Evolutionary conservation across 495 filamentous ascomycete genomes (phyloP), one percentile per base, ranked within the genome.

Genomic region (Cenococcum geophilum): DNA sequence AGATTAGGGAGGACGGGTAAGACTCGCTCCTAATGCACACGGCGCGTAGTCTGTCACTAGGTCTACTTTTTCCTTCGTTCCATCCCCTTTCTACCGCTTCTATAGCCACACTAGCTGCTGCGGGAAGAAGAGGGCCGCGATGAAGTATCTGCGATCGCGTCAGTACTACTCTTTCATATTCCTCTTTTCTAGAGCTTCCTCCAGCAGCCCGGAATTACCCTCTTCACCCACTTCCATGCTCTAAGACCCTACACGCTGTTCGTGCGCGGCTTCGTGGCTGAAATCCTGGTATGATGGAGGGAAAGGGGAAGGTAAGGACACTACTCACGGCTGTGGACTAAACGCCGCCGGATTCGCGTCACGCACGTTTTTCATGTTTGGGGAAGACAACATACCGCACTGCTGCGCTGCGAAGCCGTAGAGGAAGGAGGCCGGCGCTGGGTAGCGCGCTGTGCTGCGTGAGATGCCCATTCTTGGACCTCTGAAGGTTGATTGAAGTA

Each of bases 41-140:
- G 77, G 79, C 9, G 75, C 73, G 60, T 71, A 82, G 54, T 75
- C 73, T 14, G 75, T 71, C 67, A 76, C 76, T 56, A 64, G 40
- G 22, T 75, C 73, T 5, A 73, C 43, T n/a, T 40, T 77, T 73
- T 20, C 60, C 23, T 68, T 66, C 23, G 20, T 66, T 12, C 69
- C 56, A 37, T 64, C 55, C 25, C 58, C 62, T 40, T 75, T 75
- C 68, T 73, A 79, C 6, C 81, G 70, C 53, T 73, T 69, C 61
- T 77, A 81, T 5, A 81, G 68, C 77, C 78, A 82, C 5, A 68
- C 73, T 16, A 80, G 62, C 64, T 82, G 78, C 68, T 82, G 79
- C 1, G 78, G 76, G 68, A 78, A 77, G 72, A 82, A 82, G 69
- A 82, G 81, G 56, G 61, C 79, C 12, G 55, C 79, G 56, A 82